A percentile compares a stretch with the other conserved stretches of the same genome.
These are phyloP conservation scores for Notholithocarpus densiflorus DNA, from an alignment of 306 rosid species.

Conservation along the genomic window DNA sequence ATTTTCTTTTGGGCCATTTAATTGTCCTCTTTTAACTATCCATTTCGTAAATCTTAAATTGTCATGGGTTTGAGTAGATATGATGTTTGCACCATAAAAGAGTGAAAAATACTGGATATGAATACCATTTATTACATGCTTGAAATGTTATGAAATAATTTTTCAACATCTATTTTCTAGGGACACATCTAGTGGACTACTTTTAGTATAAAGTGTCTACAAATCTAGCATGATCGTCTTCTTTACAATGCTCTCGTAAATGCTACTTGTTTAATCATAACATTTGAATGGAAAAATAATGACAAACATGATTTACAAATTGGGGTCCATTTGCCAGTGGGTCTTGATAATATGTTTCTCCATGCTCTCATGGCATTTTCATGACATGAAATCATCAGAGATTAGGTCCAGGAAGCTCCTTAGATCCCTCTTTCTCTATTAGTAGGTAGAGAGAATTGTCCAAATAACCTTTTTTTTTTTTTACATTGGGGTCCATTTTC, in stretches of 20 bases:
- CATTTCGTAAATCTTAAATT: constrained; percentile 2
- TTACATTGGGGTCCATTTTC: no score
- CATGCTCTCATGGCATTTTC: no score
- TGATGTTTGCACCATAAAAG: not conserved
- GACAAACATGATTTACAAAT: not conserved
- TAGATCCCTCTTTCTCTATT: no score
- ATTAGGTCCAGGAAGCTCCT: no score
- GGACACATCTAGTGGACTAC: not conserved
- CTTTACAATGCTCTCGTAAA: not conserved
- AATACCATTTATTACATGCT: not conserved
- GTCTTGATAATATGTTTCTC: no score
- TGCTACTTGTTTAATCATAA: not conserved
- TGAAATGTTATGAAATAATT: not conserved
- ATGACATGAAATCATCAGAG: no score
- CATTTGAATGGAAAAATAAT: not conserved
- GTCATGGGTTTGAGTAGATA: not conserved
- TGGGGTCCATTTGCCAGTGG: not conserved
- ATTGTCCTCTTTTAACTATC: not conserved
- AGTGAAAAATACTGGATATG: not conserved
- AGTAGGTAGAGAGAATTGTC: no score
- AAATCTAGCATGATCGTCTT: not conserved
- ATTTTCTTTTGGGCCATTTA: not conserved
- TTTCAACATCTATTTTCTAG: not conserved
- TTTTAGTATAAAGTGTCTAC: not conserved
- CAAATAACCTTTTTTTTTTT: no score